These are phyloP conservation scores for Globisporangium iwayamae DNA, from an alignment of 352 stramenopile species.

Conservation along the genomic window DNA sequence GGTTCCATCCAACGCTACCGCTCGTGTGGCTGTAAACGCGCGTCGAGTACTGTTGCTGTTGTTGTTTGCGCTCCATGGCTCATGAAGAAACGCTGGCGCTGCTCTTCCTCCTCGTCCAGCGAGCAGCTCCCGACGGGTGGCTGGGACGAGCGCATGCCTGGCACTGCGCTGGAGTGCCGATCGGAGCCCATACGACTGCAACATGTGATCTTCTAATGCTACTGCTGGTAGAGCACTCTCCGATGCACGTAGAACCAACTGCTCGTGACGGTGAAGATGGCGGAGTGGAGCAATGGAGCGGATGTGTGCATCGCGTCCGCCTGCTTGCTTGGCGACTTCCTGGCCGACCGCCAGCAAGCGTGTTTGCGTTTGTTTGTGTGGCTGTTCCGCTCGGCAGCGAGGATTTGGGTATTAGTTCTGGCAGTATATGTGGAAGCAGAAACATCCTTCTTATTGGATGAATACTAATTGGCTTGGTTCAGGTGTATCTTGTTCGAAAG, in stretches of 20 bases:
- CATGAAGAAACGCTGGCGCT: not conserved
- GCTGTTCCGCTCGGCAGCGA: not conserved
- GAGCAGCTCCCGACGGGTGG: conserved; percentile 6
- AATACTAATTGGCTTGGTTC: not conserved
- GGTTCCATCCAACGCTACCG: not conserved
- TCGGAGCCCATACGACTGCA: conserved; percentile 9
- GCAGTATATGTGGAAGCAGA: not conserved
- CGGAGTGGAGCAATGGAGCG: not conserved
- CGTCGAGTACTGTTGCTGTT: not conserved
- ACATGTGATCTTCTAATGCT: not conserved
- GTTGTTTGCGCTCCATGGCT: not conserved
- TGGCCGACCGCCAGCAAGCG: conserved; percentile 1
- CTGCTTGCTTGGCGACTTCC: conserved; percentile 3
- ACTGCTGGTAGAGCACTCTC: not conserved
- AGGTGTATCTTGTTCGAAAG: not conserved
- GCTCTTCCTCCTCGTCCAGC: conserved; percentile 1
- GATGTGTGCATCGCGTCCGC: not conserved
- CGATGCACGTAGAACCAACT: not conserved
- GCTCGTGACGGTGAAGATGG: not conserved
- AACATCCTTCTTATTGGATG: not conserved
- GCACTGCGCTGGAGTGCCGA: conserved; percentile 10
- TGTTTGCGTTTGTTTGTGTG: not conserved
- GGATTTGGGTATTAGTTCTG: not conserved
- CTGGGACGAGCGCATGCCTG: conserved; percentile 1
- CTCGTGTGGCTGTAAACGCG: conserved; percentile 7